These are phyloP conservation scores for Xerocomellus amylosporus DNA, from an alignment of 768 basidiomycete species.

Conservation along the genomic window DNA sequence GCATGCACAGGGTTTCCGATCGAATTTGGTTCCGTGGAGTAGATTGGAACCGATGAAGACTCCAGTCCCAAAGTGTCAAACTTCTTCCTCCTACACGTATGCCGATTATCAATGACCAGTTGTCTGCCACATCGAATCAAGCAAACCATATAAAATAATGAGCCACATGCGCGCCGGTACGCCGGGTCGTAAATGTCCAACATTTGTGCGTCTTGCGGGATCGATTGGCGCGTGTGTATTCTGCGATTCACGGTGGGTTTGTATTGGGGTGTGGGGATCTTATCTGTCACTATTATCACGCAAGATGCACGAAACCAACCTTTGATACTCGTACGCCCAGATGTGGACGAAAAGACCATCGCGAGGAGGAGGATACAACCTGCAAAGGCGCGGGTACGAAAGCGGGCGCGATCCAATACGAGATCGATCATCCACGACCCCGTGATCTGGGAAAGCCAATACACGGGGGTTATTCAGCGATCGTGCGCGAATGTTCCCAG, in stretches of 20 bases:
- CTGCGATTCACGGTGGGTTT: conserved; percentile 20
- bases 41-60: too few species aligned
- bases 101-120: conserved; percentile 10
- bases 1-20: too few species aligned
- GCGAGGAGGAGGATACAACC: conserved; percentile 61
- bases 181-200: conserved; percentile 49
- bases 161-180: conserved; percentile 45
- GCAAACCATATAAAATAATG: conserved; percentile 65
- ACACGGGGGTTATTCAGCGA: conserved; percentile 75
- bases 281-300: background rate
- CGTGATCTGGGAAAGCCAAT: conserved; percentile 78
- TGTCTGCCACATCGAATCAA: conserved; percentile 84
- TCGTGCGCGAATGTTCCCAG: conserved; percentile 74
- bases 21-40: too few species aligned
- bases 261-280: background rate
- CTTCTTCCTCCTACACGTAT: too few species aligned
- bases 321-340: conserved; percentile 52
- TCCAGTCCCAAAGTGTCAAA: too few species aligned
- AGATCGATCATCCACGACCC: conserved; percentile 61
- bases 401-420: conserved; percentile 18
- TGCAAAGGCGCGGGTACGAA: conserved; percentile 61
- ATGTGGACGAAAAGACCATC: conserved; percentile 66
- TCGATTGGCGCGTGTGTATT: conserved; percentile 55
- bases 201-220: conserved; percentile 39
- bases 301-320: too few species aligned